These are phyloP conservation scores for Hemerocallis citrina DNA, from an alignment of 106 monocot species.

Conservation along the genomic window DNA sequence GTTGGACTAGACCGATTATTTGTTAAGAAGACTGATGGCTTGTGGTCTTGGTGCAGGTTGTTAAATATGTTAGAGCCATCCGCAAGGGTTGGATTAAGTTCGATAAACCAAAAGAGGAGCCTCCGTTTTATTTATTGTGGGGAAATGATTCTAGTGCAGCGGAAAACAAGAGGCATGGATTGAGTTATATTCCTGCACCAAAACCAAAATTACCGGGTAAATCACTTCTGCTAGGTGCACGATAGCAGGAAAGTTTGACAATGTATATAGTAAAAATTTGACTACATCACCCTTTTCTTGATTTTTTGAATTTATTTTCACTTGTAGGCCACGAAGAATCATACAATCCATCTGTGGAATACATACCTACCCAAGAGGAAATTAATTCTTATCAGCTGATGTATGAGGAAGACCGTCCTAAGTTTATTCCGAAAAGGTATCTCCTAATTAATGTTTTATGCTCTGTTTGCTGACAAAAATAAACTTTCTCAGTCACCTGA, in stretches of 20 bases:
- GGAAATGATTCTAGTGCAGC: constrained; percentile 60
- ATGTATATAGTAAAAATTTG: not conserved
- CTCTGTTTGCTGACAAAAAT: not conserved
- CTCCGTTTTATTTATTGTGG: constrained; percentile 64
- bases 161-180: constrained; percentile 59
- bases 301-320: not conserved
- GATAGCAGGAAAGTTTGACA: not conserved
- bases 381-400: constrained; percentile 88
- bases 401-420: constrained; percentile 96
- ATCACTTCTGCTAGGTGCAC: not conserved
- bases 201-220: constrained; percentile 85
- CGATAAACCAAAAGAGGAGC: constrained; percentile 84
- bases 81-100: constrained; percentile 86
- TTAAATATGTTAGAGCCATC: constrained; percentile 82
- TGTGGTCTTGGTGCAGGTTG: constrained; percentile 50
- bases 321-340: constrained; percentile 87
- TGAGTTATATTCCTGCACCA: constrained; percentile 82
- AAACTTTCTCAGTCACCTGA: not conserved
- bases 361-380: constrained; percentile 93
- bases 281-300: not conserved
- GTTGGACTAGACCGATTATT: no score
- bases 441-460: not conserved
- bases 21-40: no score
- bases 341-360: constrained; percentile 91
- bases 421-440: constrained; percentile 92